Evolutionary conservation across 176 grass and related monocot species (phyloP).

Genomic region (Ampelocalamus luodianensis): DNA sequence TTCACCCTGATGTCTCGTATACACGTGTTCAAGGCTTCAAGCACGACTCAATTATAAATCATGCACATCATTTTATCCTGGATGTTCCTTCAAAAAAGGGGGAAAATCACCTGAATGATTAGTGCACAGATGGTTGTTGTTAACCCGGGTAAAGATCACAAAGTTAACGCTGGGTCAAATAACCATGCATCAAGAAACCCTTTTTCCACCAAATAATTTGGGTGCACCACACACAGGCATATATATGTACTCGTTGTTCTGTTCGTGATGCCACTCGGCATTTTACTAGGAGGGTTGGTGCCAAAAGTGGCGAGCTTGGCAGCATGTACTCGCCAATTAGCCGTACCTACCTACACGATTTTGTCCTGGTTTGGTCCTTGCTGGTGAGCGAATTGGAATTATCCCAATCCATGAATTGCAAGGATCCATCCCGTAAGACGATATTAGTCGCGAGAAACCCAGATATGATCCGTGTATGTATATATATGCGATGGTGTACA

Average conservation of each 20-base stretch:
- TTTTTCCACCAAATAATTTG: not conserved
- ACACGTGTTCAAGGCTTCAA: too few relatives aligned
- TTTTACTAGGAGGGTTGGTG: constrained; percentile 36
- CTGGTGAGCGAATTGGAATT: constrained; percentile 2
- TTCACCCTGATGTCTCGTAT: not conserved
- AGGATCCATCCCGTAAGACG: not conserved
- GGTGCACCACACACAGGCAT: not conserved
- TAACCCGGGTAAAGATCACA: not conserved
- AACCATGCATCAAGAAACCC: constrained; percentile 25
- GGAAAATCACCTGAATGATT: too few relatives aligned
- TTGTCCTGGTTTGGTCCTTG: constrained; percentile 11
- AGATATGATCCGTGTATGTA: too few relatives aligned
- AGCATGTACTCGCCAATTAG: constrained; percentile 14
- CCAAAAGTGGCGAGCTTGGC: constrained; percentile 10
- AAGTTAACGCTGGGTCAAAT: not conserved
- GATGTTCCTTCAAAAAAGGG: too few relatives aligned
- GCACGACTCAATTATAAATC: too few relatives aligned
- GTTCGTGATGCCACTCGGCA: not conserved
- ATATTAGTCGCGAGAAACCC: too few relatives aligned
- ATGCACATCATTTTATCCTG: too few relatives aligned
- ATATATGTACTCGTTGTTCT: not conserved
- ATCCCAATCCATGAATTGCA: not conserved
- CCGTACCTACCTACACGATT: constrained; percentile 10
- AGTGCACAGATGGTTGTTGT: too few relatives aligned
- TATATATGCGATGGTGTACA: too few relatives aligned